A percentile compares a stretch with the other conserved stretches of the same genome.
phyloP scores from a whole-genome alignment of 345 rosid genomes.

The Brassica incana region DNA sequence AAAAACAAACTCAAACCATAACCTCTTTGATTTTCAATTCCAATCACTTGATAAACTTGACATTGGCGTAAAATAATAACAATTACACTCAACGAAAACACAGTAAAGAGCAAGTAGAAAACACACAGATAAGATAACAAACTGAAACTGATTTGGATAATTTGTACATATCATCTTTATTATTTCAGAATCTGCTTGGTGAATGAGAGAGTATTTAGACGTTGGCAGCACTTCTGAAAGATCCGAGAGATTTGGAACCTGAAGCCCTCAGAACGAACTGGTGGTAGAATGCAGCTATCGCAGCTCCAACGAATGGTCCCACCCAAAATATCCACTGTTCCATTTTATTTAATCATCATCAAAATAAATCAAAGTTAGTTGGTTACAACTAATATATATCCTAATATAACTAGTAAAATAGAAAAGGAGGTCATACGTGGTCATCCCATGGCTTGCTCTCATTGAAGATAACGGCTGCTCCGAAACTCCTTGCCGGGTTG shows the following conservation, averaged over 20 bases:
- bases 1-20: not conserved
- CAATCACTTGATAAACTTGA: slow-evolving; percentile 12
- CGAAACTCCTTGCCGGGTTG: slow-evolving; percentile 96
- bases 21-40: slow-evolving; percentile 13
- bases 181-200: slow-evolving; percentile 8
- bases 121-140: not conserved
- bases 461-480: slow-evolving; percentile 90
- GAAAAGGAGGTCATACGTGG: slow-evolving; percentile 51
- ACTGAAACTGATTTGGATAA: slow-evolving; percentile 14
- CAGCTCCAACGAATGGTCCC: slow-evolving; percentile 74
- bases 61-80: not conserved
- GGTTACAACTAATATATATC: not conserved
- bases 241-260: slow-evolving; percentile 53
- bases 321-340: slow-evolving; percentile 77
- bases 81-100: slow-evolving; percentile 1
- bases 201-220: slow-evolving; percentile 18
- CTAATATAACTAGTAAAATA: not conserved
- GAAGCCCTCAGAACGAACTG: slow-evolving; percentile 56
- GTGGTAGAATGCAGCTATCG: slow-evolving; percentile 63
- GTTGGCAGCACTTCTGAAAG: slow-evolving; percentile 57
- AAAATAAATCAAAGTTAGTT: not conserved
- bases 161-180: slow-evolving; percentile 32
- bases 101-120: slow-evolving; percentile 9
- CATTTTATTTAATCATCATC: not conserved
- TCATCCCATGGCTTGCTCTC: slow-evolving; percentile 86